phyloP scores from a whole-genome alignment of 2,329 filamentous ascomycete genomes.

The Aaosphaeria pasadenensis region DNA sequence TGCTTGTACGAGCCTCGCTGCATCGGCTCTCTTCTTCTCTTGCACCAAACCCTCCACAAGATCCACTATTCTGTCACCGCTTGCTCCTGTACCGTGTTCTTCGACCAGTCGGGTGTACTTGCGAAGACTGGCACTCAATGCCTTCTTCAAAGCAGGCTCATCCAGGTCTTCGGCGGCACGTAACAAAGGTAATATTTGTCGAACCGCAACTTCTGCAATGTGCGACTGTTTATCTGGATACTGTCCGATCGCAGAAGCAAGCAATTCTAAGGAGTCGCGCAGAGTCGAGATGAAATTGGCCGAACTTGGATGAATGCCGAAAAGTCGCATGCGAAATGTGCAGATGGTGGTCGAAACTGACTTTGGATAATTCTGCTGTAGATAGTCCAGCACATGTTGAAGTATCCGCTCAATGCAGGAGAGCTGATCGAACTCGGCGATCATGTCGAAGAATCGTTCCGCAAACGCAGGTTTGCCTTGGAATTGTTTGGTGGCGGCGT shows the following conservation, averaged over 20 bases:
- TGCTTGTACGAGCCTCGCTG: constrained; percentile 20
- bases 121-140: constrained; percentile 44
- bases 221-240: constrained; percentile 29
- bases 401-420: constrained; percentile 65
- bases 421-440: constrained; percentile 66
- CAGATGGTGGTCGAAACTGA: constrained; percentile 61
- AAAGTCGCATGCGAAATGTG: constrained; percentile 67
- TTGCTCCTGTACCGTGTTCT: constrained; percentile 8
- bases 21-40: constrained; percentile 25
- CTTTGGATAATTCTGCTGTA: constrained; percentile 59
- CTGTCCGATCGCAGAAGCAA: constrained; percentile 53
- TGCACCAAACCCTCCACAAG: constrained; percentile 19
- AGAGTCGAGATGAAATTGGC: constrained; percentile 72
- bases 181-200: constrained; percentile 48
- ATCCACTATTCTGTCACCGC: constrained; percentile 22
- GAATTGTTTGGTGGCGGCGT: constrained; percentile 76
- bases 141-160: constrained; percentile 49
- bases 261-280: constrained; percentile 59
- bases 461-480: constrained; percentile 65
- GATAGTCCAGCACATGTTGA: constrained; percentile 67
- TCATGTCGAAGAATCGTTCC: constrained; percentile 76
- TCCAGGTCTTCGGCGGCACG: constrained; percentile 47
- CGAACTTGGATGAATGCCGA: constrained; percentile 62
- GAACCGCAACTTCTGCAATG: constrained; percentile 47
- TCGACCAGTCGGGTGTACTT: constrained; percentile 31